A percentile compares a stretch with the other conserved stretches of the same genome.
Conservation (phyloP, 2,329 filamentous ascomycete species). For the Beauveria sp. region DNA sequence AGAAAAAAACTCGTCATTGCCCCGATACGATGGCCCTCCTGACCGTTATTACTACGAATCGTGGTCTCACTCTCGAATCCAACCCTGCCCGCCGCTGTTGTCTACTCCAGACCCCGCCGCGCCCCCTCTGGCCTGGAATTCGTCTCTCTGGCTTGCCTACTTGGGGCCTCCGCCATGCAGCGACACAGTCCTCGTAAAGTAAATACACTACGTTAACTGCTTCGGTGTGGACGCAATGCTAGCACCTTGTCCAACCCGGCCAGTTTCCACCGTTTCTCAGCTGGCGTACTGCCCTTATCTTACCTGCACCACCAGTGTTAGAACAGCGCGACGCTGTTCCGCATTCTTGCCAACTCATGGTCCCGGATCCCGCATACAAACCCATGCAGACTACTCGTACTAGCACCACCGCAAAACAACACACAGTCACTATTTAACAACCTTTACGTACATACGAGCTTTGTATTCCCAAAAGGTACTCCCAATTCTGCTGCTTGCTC, state of each 20-base stretch:
- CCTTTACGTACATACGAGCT: not conserved
- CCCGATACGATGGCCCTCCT: not conserved
- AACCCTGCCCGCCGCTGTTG: not conserved
- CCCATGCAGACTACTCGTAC: not conserved
- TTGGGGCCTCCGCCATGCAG: not conserved
- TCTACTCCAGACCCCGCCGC: not conserved
- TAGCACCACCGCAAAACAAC: not conserved
- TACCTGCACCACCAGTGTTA: not conserved
- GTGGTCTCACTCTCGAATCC: not conserved
- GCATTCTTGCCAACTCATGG: constrained; percentile 5
- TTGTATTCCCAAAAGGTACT: not conserved
- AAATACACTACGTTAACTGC: not conserved
- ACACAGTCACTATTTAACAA: not conserved
- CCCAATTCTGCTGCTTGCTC: not conserved
- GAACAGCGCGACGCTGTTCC: constrained; percentile 1
- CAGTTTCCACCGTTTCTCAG: not conserved
- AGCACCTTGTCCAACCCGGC: not conserved
- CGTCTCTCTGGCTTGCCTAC: not conserved
- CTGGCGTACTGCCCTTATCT: not conserved
- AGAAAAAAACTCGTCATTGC: not conserved
- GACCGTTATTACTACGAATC: not conserved
- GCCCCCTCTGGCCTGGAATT: not conserved
- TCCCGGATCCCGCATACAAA: not conserved
- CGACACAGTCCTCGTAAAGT: too few relatives aligned
- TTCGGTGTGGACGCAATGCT: not conserved